These are phyloP conservation scores for Senecio squalidus DNA, from an alignment of 140 eudicot genomes.

Conservation along the genomic window DNA sequence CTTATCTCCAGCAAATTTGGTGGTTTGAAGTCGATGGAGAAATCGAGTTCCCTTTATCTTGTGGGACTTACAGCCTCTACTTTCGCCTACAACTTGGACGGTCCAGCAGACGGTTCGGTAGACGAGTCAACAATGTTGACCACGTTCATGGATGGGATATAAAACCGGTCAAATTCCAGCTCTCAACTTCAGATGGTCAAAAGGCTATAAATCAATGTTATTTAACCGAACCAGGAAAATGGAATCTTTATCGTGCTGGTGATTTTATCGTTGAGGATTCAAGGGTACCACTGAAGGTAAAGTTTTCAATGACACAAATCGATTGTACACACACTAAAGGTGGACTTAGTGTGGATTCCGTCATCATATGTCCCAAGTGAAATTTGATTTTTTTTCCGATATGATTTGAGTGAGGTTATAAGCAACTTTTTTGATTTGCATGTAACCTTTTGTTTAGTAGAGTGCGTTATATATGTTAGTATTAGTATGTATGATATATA, in stretches of 20 bases:
- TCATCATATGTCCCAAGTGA: slow-evolving; percentile 55
- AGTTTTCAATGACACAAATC: slow-evolving; percentile 82
- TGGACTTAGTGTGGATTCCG: slow-evolving; percentile 86
- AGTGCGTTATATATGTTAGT: background rate
- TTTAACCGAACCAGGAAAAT: slow-evolving; percentile 60
- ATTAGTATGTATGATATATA: slow-evolving; percentile 3
- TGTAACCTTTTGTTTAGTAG: slow-evolving; percentile 24
- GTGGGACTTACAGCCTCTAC: slow-evolving; percentile 66
- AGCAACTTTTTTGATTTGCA: slow-evolving; percentile 45
- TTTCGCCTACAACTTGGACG: slow-evolving; percentile 76
- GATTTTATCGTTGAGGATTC: slow-evolving; percentile 63
- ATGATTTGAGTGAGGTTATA: slow-evolving; percentile 45
- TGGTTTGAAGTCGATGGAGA: slow-evolving; percentile 88
- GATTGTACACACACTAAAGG: slow-evolving; percentile 99
- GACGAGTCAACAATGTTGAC: slow-evolving; percentile 62
- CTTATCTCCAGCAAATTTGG: slow-evolving; percentile 88
- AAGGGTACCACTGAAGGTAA: slow-evolving; percentile 38
- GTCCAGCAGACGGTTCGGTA: slow-evolving; percentile 58
- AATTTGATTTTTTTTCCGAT: slow-evolving; percentile 4
- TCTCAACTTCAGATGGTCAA: slow-evolving; percentile 77
- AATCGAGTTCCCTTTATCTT: slow-evolving; percentile 71
- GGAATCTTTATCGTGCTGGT: slow-evolving; percentile 74
- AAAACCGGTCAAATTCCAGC: slow-evolving; percentile 76
- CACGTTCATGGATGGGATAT: slow-evolving; percentile 91
- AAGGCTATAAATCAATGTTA: slow-evolving; percentile 48